Evolutionary conservation across 2,329 filamentous ascomycete genomes (phyloP), one percentile per base, ranked within the genome.

Genomic region (Sphaceloma murrayae): DNA sequence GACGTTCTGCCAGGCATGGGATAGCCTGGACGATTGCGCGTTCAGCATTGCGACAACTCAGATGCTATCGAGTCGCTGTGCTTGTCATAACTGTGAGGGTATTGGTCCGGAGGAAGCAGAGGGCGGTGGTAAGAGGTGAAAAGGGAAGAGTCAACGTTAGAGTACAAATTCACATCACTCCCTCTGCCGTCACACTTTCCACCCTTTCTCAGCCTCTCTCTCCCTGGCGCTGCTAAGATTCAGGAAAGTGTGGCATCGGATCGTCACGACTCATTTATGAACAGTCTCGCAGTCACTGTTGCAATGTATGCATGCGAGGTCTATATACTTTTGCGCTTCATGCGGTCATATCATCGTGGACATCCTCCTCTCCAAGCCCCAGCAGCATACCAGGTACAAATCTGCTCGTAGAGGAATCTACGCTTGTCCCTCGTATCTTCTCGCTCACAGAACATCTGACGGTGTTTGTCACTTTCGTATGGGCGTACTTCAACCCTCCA

Each of bases 1-100:
- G 10, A 62, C 34, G 49, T 75, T 74, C 53, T 73, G 72, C 43
- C 66, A 55, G 26, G 63, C 51, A 54, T 76, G 72, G 16, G 55
- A 51, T 39, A 60, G 55, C 36, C 49, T 29, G 10, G 59, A 57
- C 5, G 61, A 63, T 34, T 50, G 49, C 14, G 52, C 54, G 51
- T 59, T 54, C 17, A 65, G 58, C 60, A 64, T 63, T 33, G n/a
- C 3, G 11, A 5, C 14, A 16, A 10, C n/a, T 13, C 3, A 14
- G 43, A n/a, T n/a, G 32, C 17, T n/a, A 45, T 26, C 13, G 9
- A 29, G 22, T 47, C 43, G n/a, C n/a, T n/a, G n/a, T n/a, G n/a
- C n/a, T n/a, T n/a, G n/a, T n/a, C n/a, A n/a, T n/a, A n/a, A n/a
- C n/a, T n/a, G n/a, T n/a, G n/a, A n/a, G n/a, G n/a, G n/a, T n/a